Evolutionary conservation across 2,329 filamentous ascomycete species (phyloP).

Genomic region (Curvularia lunata): DNA sequence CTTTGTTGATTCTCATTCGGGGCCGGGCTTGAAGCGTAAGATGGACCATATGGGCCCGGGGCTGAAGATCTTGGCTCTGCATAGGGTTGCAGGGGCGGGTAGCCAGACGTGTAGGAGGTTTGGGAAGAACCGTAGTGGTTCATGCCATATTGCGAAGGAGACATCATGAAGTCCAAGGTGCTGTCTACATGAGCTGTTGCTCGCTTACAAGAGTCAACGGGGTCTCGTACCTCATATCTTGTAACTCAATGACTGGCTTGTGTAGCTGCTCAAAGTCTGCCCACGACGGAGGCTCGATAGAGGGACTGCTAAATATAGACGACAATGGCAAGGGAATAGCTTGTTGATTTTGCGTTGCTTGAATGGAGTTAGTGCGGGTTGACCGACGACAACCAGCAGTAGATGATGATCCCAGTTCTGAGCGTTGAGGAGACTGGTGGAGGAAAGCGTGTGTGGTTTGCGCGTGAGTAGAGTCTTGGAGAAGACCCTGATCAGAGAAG

Average conservation of each 20-base stretch:
- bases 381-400: constrained; percentile 17
- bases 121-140: constrained; percentile 45
- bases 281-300: constrained; percentile 29
- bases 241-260: constrained; percentile 31
- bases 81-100: constrained; percentile 41
- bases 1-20: constrained; percentile 34
- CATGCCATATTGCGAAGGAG: constrained; percentile 49
- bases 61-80: constrained; percentile 37
- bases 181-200: constrained; percentile 33
- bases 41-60: constrained; percentile 36
- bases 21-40: constrained; percentile 38
- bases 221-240: constrained; percentile 49
- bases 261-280: constrained; percentile 31
- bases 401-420: constrained; percentile 20
- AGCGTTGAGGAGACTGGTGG: constrained; percentile 28
- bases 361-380: constrained; percentile 23
- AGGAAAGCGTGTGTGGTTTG: constrained; percentile 28
- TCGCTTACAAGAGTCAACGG: background rate
- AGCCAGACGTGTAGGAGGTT: constrained; percentile 42
- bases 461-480: constrained; percentile 23
- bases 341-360: constrained; percentile 16
- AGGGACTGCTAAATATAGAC: constrained; percentile 31
- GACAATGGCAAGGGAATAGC: constrained; percentile 32
- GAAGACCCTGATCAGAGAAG: constrained; percentile 20
- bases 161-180: constrained; percentile 51